Base-by-base conservation (phyloP, 2,329 filamentous ascomycete species). In the Colletotrichum chrysophilum region DNA sequence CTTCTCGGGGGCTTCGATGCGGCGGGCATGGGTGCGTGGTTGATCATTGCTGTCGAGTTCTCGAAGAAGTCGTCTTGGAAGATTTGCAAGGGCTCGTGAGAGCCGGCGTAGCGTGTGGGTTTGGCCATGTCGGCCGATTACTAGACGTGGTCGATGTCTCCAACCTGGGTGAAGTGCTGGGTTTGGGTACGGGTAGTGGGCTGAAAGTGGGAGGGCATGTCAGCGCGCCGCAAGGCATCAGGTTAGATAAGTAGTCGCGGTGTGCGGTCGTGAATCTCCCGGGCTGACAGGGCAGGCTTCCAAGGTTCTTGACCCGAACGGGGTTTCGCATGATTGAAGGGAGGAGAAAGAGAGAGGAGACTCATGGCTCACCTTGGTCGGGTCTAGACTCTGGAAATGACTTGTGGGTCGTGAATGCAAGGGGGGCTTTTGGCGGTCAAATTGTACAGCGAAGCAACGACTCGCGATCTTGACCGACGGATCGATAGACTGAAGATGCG, bases 1-100 rank as follows among this genome's bases (percentile, higher is more conserved):
- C 88, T 87, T 69, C 88, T 87, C 38, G 86, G 82, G 30, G 87
- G 86, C 76, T 87, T 90, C 66, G 86, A 81, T 66, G 87, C 84
- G 61, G 87, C 85, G 36, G 89, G 89, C 89, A 91, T 91, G 48
- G 89, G 89, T 58, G 89, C 89, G 79, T 91, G 88, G 82, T 88
- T 91, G 76, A 89, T 88, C 83, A 90, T 89, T 52, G 87, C 86
- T 8, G 86, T 81, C 56, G 84, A 78, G 76, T 86, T 86, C 70
- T 86, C 85, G 80, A 86, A 88, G 77, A 86, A 85, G 76, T 88
- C 85, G 82, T 91, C 89, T 75, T 89, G 87, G 79, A 86, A 91
- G 77, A 91, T 89, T 43, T 87, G 86, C 52, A 90, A 82, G 64
- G 88, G 85, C 83, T 90, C 87, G 77, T 86, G 84, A 56, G 85